Evolutionary conservation across 83 land plant species (phyloP).

Genomic region (Picea abies): DNA sequence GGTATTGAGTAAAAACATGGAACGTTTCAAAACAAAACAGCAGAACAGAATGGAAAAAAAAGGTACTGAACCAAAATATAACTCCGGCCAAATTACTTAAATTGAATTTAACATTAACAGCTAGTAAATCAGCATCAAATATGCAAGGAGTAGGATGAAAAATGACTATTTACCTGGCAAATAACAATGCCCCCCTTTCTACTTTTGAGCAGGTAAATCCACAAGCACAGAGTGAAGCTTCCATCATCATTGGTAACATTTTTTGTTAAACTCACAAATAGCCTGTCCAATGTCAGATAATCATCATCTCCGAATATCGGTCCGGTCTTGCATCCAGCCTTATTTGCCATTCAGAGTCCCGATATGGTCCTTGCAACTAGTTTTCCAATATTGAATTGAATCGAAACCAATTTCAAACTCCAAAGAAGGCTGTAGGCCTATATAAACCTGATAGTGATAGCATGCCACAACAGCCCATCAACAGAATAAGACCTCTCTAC

Average conservation of each 20-base stretch:
- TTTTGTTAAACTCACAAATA: conserved; percentile 14
- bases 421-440: not conserved
- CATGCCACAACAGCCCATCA: not conserved
- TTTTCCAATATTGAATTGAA: not conserved
- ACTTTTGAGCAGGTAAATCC: conserved; percentile 30
- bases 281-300: conserved; percentile 22
- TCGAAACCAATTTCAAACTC: not conserved
- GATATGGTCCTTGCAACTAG: not conserved
- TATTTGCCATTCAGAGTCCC: conserved; percentile 12
- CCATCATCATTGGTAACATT: conserved; percentile 24
- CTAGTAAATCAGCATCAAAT: too few relatives aligned
- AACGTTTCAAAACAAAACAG: not conserved
- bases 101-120: not conserved
- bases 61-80: not conserved
- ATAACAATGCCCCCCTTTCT: conserved; percentile 22
- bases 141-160: not conserved
- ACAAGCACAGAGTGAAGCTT: conserved; percentile 27
- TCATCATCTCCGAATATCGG: conserved; percentile 24
- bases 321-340: conserved; percentile 14
- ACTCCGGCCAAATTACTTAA: not conserved
- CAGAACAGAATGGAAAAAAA: not conserved
- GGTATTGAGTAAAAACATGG: not conserved
- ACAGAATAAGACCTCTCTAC: too few relatives aligned
- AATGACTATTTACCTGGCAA: conserved; percentile 17
- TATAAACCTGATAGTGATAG: not conserved